Conservation (phyloP, 805 yeast genomes). For the Saccharomycopsis selenospora region DNA sequence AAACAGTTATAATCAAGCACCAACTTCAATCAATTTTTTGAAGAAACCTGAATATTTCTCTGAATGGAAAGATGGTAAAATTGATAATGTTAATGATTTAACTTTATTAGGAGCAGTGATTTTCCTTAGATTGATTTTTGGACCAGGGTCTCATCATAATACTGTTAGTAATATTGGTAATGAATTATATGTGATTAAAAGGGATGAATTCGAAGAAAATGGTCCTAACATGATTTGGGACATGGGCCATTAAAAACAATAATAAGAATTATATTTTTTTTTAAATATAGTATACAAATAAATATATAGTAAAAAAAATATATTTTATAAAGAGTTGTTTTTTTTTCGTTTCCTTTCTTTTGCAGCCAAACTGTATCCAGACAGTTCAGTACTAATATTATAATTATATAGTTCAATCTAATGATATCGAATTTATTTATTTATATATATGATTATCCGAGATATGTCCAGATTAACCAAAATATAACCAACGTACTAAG, state of each 20-base stretch:
- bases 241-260: constrained; percentile 10
- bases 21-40: constrained; percentile 60
- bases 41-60: constrained; percentile 88
- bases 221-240: constrained; percentile 22
- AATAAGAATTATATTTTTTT: too few relatives aligned
- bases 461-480: constrained; percentile 57
- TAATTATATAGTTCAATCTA: too few relatives aligned
- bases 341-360: too few relatives aligned
- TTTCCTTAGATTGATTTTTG: constrained; percentile 13
- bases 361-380: too few relatives aligned
- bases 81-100: constrained; percentile 23
- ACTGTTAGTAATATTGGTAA: constrained; percentile 19
- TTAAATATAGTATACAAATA: too few relatives aligned
- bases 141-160: constrained; percentile 15
- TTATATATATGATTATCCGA: constrained; percentile 35
- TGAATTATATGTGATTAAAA: constrained; percentile 18
- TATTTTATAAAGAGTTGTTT: too few relatives aligned
- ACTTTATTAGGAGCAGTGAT: constrained; percentile 19
- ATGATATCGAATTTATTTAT: too few relatives aligned
- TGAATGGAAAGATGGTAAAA: constrained; percentile 66
- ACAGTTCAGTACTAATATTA: too few relatives aligned
- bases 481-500: constrained; percentile 54
- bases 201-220: constrained; percentile 20
- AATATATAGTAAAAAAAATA: too few relatives aligned
- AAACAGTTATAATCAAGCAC: constrained; percentile 61